Evolutionary conservation across 2,329 filamentous ascomycete species (phyloP).

Genomic region (Sclerotinia sclerotiorum): DNA sequence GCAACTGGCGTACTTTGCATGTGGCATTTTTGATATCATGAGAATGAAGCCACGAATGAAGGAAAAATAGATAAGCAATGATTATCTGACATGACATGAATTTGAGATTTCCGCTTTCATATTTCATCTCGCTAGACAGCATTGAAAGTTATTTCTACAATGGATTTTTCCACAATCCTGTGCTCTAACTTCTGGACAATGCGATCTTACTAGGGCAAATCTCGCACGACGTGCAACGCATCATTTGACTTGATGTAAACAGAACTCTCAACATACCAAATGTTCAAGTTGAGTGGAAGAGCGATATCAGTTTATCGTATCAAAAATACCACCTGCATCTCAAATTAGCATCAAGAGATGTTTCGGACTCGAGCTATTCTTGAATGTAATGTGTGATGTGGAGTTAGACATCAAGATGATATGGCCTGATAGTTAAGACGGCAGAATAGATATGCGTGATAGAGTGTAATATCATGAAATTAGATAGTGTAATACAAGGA

Average conservation of each 20-base stretch:
- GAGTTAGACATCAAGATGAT: neutral
- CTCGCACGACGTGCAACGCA: neutral
- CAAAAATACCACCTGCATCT: neutral
- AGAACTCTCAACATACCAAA: neutral
- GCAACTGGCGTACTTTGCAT: conserved; percentile 13
- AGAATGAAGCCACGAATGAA: conserved; percentile 21
- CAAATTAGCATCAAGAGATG: neutral
- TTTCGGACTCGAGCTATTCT: neutral
- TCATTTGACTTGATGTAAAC: too few relatives aligned
- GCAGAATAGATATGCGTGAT: too few relatives aligned
- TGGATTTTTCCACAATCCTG: neutral
- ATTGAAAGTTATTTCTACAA: neutral
- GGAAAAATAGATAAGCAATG: conserved; percentile 15
- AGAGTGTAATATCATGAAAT: too few relatives aligned
- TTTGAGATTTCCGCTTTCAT: neutral
- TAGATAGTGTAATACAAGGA: neutral
- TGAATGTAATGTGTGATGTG: neutral
- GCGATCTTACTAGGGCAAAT: neutral
- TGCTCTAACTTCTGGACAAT: too few relatives aligned
- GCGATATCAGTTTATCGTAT: neutral
- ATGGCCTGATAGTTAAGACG: too few relatives aligned
- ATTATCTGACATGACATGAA: neutral
- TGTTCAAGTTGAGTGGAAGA: neutral
- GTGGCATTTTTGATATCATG: conserved; percentile 5
- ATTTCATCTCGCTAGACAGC: neutral